Evolutionary conservation across 2,329 filamentous ascomycete species (phyloP), one percentile per base, ranked within the genome.

Genomic region (Penicillium sp.): DNA sequence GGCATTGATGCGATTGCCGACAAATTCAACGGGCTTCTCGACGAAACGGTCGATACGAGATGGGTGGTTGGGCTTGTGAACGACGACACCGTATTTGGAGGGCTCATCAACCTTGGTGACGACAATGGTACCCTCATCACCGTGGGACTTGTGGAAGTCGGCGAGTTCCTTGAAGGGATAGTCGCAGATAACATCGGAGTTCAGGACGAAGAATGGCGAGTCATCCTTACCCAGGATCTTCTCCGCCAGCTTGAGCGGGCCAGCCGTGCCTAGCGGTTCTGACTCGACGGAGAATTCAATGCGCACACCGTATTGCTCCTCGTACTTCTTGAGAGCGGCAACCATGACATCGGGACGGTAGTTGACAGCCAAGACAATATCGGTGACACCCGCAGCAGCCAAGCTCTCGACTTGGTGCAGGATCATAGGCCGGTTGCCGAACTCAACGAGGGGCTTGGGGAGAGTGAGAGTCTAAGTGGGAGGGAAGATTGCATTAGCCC

Each of bases 31-130:
- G 30, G 93, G 93, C 83, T 99, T 99, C 85, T 99, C 93, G 64
- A 99, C 94, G 79, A 99, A 99, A 64, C 94, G 91, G 77, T 99
- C 94, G 75, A 99, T 97, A 71, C 90, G 86, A 40, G 91, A 90
- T 48, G 90, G 78, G 78, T 96, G 91, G 75, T 87, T 89, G 57
- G 91, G 91, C 81, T 96, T 94, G 86, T 97, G 93, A 24, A 99
- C 94, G 50, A 99, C 87, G 64, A 99, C 93, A 84, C 93, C 93
- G 74, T 97, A 99, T 79, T 99, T 99, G 70, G 91, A 96, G 36
- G 93, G 93, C 78, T 99, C 94, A 78, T 99, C 93, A 46, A 99
- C 93, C 83, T 97, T 99, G 69, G 93, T 99, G 58, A 97, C 93
- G 41, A 96, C 89, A 68, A 99, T 99, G 62, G 93, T 99, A 62